phyloP scores from a whole-genome alignment of 305 asterid species.

The Fraxinus greggii region DNA sequence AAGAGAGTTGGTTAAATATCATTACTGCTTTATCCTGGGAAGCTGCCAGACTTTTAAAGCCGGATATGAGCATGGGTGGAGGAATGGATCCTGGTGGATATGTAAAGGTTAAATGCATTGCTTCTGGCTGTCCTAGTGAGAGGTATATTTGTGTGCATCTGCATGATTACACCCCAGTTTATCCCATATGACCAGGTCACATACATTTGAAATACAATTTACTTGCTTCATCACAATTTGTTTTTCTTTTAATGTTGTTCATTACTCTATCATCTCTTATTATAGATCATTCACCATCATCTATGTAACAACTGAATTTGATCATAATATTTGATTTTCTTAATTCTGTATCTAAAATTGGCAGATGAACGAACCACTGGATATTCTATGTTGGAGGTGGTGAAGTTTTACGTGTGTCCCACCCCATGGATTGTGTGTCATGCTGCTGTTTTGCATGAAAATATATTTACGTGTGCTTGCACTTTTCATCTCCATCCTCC shows the following conservation, averaged over 20 bases:
- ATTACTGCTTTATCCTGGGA: conserved; percentile 70
- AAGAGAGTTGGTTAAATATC: conserved; percentile 71
- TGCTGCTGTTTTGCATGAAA: neutral
- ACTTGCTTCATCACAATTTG: neutral
- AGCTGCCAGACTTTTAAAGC: conserved; percentile 76
- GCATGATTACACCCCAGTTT: conserved; percentile 8
- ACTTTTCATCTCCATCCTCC: neutral
- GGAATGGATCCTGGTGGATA: conserved; percentile 93
- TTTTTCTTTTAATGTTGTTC: conserved; percentile 6
- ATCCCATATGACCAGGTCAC: conserved; percentile 17
- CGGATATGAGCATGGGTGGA: conserved; percentile 72
- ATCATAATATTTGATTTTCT: neutral
- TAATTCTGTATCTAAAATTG: neutral
- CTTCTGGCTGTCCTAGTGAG: conserved; percentile 65
- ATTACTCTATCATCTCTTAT: conserved; percentile 6
- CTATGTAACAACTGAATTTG: neutral
- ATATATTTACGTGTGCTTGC: neutral
- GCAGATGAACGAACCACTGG: neutral
- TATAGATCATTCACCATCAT: neutral
- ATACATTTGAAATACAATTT: conserved; percentile 8
- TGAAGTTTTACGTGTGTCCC: neutral
- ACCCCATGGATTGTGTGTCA: neutral
- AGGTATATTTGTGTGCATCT: conserved; percentile 44
- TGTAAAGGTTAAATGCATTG: conserved; percentile 79
- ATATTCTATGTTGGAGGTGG: conserved; percentile 11